Conservation (phyloP, 1,139 yeast species). For the Blastobotrys arbuscula region DNA sequence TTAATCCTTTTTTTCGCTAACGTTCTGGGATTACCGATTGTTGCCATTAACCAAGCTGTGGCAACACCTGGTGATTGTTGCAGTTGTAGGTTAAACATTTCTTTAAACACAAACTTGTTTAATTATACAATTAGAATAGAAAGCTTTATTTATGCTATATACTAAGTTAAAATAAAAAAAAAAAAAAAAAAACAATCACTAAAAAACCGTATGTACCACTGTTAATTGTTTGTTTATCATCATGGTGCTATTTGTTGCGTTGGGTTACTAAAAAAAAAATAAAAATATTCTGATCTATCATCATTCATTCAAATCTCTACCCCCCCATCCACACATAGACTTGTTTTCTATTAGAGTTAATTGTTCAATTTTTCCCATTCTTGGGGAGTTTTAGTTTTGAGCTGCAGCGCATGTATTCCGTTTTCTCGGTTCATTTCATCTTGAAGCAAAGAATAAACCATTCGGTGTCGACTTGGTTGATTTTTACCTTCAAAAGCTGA, state of each 20-base stretch:
- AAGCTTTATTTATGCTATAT: too few species aligned
- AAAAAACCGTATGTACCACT: too few species aligned
- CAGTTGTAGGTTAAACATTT: background rate
- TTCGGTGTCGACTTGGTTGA: slow-evolving; percentile 73
- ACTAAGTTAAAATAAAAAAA: too few species aligned
- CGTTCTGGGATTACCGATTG: slow-evolving; percentile 14
- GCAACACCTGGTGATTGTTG: slow-evolving; percentile 8
- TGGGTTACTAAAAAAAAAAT: background rate
- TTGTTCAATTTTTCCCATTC: slow-evolving; percentile 1
- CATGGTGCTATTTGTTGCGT: too few species aligned
- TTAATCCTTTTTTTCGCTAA: slow-evolving; percentile 11
- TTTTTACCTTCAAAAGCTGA: slow-evolving; percentile 60
- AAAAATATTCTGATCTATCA: background rate
- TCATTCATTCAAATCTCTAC: background rate
- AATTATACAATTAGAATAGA: too few species aligned
- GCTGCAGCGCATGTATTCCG: slow-evolving; percentile 86
- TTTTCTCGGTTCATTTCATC: slow-evolving; percentile 60
- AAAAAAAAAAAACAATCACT: too few species aligned
- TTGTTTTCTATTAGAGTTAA: background rate
- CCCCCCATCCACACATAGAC: background rate
- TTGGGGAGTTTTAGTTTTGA: slow-evolving; percentile 70
- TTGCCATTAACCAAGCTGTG: slow-evolving; percentile 21
- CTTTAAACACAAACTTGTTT: too few species aligned
- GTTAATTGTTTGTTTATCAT: too few species aligned
- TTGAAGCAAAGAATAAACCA: slow-evolving; percentile 61